Conservation (phyloP, 805 yeast species). For the Nakazawaea populi region DNA sequence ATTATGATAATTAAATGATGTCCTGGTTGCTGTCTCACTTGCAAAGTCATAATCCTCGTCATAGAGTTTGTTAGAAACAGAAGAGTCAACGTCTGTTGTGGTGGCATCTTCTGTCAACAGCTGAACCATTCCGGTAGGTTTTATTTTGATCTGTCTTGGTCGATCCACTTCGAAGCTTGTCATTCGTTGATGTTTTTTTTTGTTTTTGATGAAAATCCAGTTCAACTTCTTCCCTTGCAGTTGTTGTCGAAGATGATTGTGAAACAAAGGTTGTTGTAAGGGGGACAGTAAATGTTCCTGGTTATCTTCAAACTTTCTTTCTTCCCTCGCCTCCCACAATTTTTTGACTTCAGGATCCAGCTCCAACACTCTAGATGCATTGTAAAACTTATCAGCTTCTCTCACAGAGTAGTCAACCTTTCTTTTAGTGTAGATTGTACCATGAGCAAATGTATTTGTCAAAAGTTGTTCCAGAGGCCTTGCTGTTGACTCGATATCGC, state of each 20-base stretch:
- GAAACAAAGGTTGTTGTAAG: slow-evolving; percentile 17
- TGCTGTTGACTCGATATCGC: slow-evolving; percentile 1
- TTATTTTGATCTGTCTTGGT: slow-evolving; percentile 20
- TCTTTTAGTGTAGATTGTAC: neutral
- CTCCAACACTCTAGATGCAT: slow-evolving; percentile 30
- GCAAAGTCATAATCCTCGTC: neutral
- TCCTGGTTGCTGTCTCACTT: slow-evolving; percentile 1
- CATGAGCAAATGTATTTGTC: neutral
- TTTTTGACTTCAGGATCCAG: slow-evolving; percentile 48
- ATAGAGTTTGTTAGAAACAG: neutral
- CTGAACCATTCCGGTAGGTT: no score
- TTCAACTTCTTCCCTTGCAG: slow-evolving; percentile 19
- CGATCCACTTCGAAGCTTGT: slow-evolving; percentile 12
- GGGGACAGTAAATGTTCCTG: slow-evolving; percentile 10
- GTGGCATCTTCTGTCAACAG: slow-evolving; percentile 3
- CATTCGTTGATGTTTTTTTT: neutral
- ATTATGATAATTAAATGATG: no score
- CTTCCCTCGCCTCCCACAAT: slow-evolving; percentile 45
- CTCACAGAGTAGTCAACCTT: slow-evolving; percentile 49
- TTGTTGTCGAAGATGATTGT: slow-evolving; percentile 21
- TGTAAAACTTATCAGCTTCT: slow-evolving; percentile 52
- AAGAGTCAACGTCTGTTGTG: neutral
- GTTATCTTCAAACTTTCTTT: slow-evolving; percentile 12
- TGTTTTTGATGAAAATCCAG: neutral
- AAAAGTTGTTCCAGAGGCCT: slow-evolving; percentile 16